Conservation (phyloP, 2,329 filamentous ascomycete species). For the Xylariomycetidae sp. region DNA sequence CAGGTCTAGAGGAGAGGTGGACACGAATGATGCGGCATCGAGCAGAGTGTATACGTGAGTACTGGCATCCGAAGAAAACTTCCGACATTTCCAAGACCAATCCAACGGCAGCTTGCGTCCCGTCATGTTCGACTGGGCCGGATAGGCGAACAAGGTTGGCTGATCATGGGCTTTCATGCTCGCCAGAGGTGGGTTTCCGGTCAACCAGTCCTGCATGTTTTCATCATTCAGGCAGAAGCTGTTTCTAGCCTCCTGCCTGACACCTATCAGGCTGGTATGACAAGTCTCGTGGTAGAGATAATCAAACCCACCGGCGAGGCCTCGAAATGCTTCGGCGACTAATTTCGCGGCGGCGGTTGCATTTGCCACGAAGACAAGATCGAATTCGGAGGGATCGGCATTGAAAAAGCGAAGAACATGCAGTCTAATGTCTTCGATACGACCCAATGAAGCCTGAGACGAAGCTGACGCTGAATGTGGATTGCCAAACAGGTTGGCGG, state of each 20-base stretch:
- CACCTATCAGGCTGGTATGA: conserved; percentile 82
- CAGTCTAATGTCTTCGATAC: conserved; percentile 71
- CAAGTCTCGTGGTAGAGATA: conserved; percentile 80
- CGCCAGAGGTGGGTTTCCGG: conserved; percentile 27
- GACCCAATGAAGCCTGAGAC: conserved; percentile 68
- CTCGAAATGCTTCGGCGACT: conserved; percentile 66
- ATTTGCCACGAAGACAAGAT: conserved; percentile 63
- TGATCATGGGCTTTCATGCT: conserved; percentile 15
- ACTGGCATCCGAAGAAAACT: conserved; percentile 15
- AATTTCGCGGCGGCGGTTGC: conserved; percentile 58
- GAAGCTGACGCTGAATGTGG: conserved; percentile 82
- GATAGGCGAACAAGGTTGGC: conserved; percentile 65
- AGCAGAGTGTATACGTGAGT: conserved; percentile 59
- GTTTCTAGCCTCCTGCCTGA: conserved; percentile 61
- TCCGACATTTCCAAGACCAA: conserved; percentile 54
- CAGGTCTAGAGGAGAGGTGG: conserved; percentile 72
- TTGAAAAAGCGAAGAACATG: conserved; percentile 70
- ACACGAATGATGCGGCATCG: conserved; percentile 76
- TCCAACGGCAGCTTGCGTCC: conserved; percentile 66
- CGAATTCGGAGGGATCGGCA: conserved; percentile 74
- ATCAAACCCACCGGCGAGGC: conserved; percentile 63
- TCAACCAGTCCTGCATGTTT: conserved; percentile 61
- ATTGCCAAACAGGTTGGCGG: conserved; percentile 75
- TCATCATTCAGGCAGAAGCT: conserved; percentile 62
- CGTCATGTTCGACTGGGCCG: conserved; percentile 91